These are phyloP conservation scores for Leccinum arenicola DNA, from an alignment of 768 basidiomycete species.

Conservation along the genomic window DNA sequence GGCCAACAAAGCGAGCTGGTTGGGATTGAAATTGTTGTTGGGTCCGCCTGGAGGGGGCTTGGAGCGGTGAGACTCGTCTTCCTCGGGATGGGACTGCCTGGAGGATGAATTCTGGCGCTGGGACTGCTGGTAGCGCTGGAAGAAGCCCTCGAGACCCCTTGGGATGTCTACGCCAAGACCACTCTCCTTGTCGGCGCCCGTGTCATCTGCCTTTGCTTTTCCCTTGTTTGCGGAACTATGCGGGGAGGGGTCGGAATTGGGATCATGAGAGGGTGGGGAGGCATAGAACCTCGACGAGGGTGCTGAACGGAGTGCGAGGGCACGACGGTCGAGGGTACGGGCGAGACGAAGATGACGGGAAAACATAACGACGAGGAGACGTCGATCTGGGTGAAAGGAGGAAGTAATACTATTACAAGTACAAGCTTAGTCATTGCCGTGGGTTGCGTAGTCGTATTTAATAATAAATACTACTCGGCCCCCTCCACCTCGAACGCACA, in stretches of 20 bases:
- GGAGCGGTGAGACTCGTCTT: constrained; percentile 34
- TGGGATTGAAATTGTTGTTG: constrained; percentile 51
- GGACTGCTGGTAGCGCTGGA: constrained; percentile 58
- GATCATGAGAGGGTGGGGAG: constrained; percentile 40
- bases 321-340: constrained; percentile 41
- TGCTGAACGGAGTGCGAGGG: constrained; percentile 33
- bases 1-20: constrained; percentile 58
- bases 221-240: constrained; percentile 26
- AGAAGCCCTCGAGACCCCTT: constrained; percentile 75
- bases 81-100: constrained; percentile 27
- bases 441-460: neutral
- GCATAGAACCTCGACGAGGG: constrained; percentile 44
- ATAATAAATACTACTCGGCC: neutral
- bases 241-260: constrained; percentile 27
- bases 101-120: constrained; percentile 31
- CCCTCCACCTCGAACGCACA: constrained; percentile 78
- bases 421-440: constrained; percentile 20
- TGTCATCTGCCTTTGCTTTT: constrained; percentile 33
- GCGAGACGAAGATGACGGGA: constrained; percentile 59
- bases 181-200: constrained; percentile 31
- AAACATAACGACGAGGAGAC: constrained; percentile 44
- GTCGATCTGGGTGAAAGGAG: neutral
- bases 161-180: constrained; percentile 43
- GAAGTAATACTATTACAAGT: neutral
- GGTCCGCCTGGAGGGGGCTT: constrained; percentile 46